A percentile compares a stretch with the other conserved stretches of the same genome.
Evolutionary conservation across 73 alveolate genomes (phyloP).

Genomic region (Paramecium sonneborni): DNA sequence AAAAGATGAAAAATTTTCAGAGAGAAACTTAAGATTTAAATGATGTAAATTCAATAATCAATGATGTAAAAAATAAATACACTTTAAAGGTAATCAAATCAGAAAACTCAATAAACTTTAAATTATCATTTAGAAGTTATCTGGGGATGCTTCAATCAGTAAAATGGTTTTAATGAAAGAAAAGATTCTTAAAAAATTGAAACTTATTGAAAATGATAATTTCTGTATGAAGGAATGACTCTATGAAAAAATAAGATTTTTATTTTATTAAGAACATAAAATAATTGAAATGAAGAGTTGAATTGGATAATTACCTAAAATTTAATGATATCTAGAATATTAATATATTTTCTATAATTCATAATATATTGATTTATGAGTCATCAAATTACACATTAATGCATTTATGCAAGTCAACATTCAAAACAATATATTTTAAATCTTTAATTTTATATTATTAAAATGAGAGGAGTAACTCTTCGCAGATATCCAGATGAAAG

Average conservation of each 20-base stretch:
- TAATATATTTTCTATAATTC: background rate
- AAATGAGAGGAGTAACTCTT: conserved; percentile 29
- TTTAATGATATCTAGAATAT: background rate
- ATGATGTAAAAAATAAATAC: background rate
- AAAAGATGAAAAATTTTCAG: background rate
- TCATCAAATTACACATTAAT: conserved; percentile 27
- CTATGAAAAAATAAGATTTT: background rate
- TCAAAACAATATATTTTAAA: background rate
- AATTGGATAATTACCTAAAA: background rate
- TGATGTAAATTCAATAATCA: background rate
- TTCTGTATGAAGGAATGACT: background rate
- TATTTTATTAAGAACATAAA: background rate
- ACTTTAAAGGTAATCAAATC: background rate
- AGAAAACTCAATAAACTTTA: background rate
- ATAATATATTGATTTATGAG: background rate
- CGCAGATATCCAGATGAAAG: conserved; percentile 24
- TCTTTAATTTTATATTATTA: background rate
- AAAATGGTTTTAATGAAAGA: conserved; percentile 1
- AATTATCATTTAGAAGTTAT: background rate
- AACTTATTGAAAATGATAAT: background rate
- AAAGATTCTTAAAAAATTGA: background rate
- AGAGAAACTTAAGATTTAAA: background rate
- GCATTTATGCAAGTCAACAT: background rate
- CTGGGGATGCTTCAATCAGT: conserved; percentile 7
- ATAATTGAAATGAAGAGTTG: background rate